phyloP scores from a whole-genome alignment of 805 yeast species.

The Millerozyma acaciae region DNA sequence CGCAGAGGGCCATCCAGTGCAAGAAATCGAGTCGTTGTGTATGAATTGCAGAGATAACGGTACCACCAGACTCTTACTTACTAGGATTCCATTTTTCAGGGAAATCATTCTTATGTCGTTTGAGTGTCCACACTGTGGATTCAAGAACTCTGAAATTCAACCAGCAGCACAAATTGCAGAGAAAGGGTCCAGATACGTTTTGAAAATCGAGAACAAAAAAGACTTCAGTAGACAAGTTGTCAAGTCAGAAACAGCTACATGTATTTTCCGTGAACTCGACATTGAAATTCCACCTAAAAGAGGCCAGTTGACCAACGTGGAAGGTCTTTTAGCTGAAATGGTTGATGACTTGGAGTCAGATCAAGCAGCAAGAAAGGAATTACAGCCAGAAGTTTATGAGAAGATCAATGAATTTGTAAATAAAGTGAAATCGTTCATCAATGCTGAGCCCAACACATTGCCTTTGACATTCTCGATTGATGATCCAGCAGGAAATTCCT shows the following conservation, averaged over 20 bases:
- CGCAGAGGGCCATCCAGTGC: slow-evolving; percentile 89
- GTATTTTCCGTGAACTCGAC: slow-evolving; percentile 78
- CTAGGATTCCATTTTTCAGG: slow-evolving; percentile 86
- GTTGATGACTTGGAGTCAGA: slow-evolving; percentile 72
- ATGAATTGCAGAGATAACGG: slow-evolving; percentile 94
- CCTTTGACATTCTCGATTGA: slow-evolving; percentile 80
- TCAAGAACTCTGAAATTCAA: slow-evolving; percentile 88
- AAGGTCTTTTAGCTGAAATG: slow-evolving; percentile 84
- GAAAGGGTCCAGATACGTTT: slow-evolving; percentile 71
- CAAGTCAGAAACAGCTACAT: slow-evolving; percentile 81
- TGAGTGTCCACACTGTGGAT: slow-evolving; percentile 91
- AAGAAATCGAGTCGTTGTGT: slow-evolving; percentile 90
- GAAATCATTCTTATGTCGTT: slow-evolving; percentile 93
- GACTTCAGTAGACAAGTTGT: slow-evolving; percentile 91
- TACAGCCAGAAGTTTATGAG: slow-evolving; percentile 70
- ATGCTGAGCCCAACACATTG: slow-evolving; percentile 62
- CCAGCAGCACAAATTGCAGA: slow-evolving; percentile 92
- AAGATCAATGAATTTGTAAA: slow-evolving; percentile 69
- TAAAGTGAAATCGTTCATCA: slow-evolving; percentile 55
- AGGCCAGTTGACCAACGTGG: slow-evolving; percentile 90
- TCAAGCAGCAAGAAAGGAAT: slow-evolving; percentile 72
- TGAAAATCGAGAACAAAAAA: slow-evolving; percentile 60
- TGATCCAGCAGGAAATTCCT: slow-evolving; percentile 97
- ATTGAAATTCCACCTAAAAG: slow-evolving; percentile 93
- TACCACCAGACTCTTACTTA: slow-evolving; percentile 73